These are phyloP conservation scores for Apiotrichum mycotoxinovorans DNA, from an alignment of 1,284 basidiomycete genomes.

Conservation along the genomic window DNA sequence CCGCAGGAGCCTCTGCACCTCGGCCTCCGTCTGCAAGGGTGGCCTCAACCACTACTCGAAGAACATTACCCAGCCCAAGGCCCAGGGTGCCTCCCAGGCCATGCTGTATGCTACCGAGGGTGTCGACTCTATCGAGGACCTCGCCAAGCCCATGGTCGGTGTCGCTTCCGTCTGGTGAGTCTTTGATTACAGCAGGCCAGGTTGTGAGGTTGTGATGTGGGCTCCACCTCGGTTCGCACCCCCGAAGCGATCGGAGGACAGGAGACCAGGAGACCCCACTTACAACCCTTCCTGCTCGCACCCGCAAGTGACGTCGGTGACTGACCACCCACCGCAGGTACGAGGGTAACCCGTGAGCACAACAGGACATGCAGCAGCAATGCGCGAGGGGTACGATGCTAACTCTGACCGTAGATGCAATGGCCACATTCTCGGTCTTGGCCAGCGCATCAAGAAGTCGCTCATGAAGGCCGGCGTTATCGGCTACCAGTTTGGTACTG, in stretches of 20 bases:
- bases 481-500: constrained; percentile 95
- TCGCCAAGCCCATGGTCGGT: constrained; percentile 92
- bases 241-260: background rate
- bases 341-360: constrained; percentile 75
- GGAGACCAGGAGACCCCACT: no score
- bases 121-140: constrained; percentile 69
- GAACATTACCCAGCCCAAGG: constrained; percentile 79
- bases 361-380: no score
- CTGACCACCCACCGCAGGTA: constrained; percentile 59
- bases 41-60: constrained; percentile 71
- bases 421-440: constrained; percentile 82
- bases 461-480: constrained; percentile 70
- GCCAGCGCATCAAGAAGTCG: constrained; percentile 79
- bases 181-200: background rate
- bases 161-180: constrained; percentile 88
- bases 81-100: constrained; percentile 91
- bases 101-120: constrained; percentile 97
- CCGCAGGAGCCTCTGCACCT: constrained; percentile 8
- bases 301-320: constrained; percentile 7
- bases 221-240: background rate
- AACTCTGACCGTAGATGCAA: constrained; percentile 65
- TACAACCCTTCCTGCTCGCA: background rate
- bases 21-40: constrained; percentile 21
- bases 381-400: no score
- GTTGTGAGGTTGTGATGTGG: background rate